These are phyloP conservation scores for Chalciporus sp. DNA, from an alignment of 1,284 basidiomycete species.

Conservation along the genomic window DNA sequence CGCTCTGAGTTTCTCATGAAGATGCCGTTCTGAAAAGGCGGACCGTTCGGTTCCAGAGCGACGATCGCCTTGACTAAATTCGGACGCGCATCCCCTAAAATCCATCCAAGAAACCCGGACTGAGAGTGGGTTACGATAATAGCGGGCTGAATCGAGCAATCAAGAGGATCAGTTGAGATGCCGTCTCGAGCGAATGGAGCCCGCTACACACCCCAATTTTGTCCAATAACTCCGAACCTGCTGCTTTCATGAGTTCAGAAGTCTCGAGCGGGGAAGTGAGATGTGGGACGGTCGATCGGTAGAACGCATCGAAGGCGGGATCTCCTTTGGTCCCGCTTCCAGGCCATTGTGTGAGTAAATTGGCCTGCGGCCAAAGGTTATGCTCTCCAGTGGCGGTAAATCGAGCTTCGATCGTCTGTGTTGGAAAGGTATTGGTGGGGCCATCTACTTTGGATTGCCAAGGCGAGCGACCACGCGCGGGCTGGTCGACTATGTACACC, in stretches of 20 bases:
- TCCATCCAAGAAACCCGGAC: conserved; percentile 49
- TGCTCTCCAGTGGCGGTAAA: conserved; percentile 46
- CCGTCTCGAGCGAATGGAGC: too few relatives aligned
- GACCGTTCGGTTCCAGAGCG: conserved; percentile 49
- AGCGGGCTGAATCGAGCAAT: conserved; percentile 36
- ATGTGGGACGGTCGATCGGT: conserved; percentile 37
- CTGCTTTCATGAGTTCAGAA: conserved; percentile 32
- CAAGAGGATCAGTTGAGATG: conserved; percentile 2
- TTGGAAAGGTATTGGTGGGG: conserved; percentile 32
- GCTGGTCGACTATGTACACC: conserved; percentile 56
- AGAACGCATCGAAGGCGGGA: conserved; percentile 46
- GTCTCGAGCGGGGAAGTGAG: conserved; percentile 27
- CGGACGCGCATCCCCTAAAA: conserved; percentile 48
- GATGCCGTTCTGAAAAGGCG: conserved; percentile 49
- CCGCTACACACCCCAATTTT: conserved; percentile 26
- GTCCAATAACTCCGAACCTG: conserved; percentile 33
- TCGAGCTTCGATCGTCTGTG: conserved; percentile 40
- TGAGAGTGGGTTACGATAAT: conserved; percentile 52
- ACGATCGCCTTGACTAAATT: conserved; percentile 45
- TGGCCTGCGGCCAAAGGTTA: conserved; percentile 49
- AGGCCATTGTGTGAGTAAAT: conserved; percentile 53
- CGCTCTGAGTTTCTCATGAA: conserved; percentile 43
- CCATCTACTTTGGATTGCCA: conserved; percentile 48
- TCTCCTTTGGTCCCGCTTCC: conserved; percentile 50
- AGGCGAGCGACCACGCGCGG: conserved; percentile 48